phyloP scores from a whole-genome alignment of 371 early-diverging fungal genomes.

The Rhizopus sp. region DNA sequence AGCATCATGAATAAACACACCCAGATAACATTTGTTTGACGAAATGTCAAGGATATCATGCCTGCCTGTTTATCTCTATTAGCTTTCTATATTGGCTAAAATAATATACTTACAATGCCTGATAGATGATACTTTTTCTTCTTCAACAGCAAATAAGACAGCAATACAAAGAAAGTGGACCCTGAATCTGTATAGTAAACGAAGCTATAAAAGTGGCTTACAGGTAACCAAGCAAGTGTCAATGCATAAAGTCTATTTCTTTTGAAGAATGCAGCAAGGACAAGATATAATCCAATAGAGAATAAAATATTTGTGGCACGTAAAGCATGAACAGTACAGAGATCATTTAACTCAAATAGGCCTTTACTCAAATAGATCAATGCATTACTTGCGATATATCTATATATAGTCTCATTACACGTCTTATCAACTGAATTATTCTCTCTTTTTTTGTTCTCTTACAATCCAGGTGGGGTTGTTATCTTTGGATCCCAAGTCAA shows the following conservation, averaged over 20 bases:
- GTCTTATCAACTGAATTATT: background rate
- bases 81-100: slow-evolving; percentile 6
- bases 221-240: slow-evolving; percentile 73
- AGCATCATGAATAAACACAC: slow-evolving; percentile 58
- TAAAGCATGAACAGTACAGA: slow-evolving; percentile 54
- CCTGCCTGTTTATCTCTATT: slow-evolving; percentile 43
- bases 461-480: slow-evolving; percentile 97
- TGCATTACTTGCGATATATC: slow-evolving; percentile 51
- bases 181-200: slow-evolving; percentile 94
- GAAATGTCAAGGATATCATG: slow-evolving; percentile 65
- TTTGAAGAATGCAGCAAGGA: slow-evolving; percentile 39
- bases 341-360: slow-evolving; percentile 11
- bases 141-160: slow-evolving; percentile 63
- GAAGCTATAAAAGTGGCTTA: slow-evolving; percentile 80
- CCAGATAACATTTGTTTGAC: slow-evolving; percentile 96
- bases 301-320: slow-evolving; percentile 65
- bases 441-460: slow-evolving; percentile 30
- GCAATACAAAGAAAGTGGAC: slow-evolving; percentile 78
- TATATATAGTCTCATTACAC: slow-evolving; percentile 12
- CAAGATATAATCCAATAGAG: slow-evolving; percentile 50
- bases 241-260: slow-evolving; percentile 48
- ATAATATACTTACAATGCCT: slow-evolving; percentile 52
- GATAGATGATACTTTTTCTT: slow-evolving; percentile 48
- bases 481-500: slow-evolving; percentile 86
- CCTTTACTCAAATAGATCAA: slow-evolving; percentile 11